Base-by-base conservation (phyloP, 2,329 filamentous ascomycete species). In the Fusarium nanum region DNA sequence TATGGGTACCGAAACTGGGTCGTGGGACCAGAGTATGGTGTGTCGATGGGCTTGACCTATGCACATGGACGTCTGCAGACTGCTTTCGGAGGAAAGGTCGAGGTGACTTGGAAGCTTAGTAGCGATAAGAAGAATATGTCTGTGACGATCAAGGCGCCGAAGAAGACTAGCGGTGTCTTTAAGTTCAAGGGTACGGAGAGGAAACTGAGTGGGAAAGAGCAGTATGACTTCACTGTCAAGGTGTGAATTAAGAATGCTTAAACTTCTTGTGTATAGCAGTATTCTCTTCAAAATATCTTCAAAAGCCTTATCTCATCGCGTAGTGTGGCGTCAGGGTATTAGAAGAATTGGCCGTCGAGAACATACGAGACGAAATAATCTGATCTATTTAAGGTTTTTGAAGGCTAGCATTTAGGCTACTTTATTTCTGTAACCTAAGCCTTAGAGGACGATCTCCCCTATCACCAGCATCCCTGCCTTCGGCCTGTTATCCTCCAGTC, bases 1-100 rank as follows among this genome's bases (percentile, higher is more conserved):
- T 62, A 53, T 14, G 56, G 59, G 0, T 61, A 61, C 13, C 22
- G n/a, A 3, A 61, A 46, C 11, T 62, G 59, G 56, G 23, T 62
- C 3, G 25, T 62, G 3, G 49, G 59, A 5, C 56, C 56, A 12
- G 59, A 62, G 30, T 18, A 42, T 41, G 59, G 59, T 4, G 22
- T 27, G 23, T n/a, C 49, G 18, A 27, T 62, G 56, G 59, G 59
- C 13, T 32, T 62, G 22, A 32, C 14, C 8, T 32, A 45, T 25
- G 59, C 46, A 6, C 59, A 41, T 40, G 37, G 37, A 9, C 49
- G 28, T 16, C 10, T 62, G 14, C 30, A 42, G 34, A 49, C 59
- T 28, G 49, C 49, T 22, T 59, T 42, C 27, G 42, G 16, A 8
- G 56, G 46, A 7, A 42, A 45, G 9, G 13, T 62, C 6, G 40